Evolutionary conservation across 768 basidiomycete species (phyloP).

Genomic region (Serendipita vermifera): DNA sequence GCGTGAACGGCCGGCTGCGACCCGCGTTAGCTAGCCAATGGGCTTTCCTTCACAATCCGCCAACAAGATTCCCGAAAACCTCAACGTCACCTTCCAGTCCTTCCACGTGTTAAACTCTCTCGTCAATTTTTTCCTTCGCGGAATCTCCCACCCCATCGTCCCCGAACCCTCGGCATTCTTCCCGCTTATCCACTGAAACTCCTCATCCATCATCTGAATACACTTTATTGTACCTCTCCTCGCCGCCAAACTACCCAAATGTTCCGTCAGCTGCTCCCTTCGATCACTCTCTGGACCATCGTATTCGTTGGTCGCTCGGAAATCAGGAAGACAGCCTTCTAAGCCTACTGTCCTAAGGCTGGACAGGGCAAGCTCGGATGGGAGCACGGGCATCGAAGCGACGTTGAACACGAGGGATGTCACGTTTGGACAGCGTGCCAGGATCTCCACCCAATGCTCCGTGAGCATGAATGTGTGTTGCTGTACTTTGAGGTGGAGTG

Average conservation of each 20-base stretch:
- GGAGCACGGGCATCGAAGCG: not conserved
- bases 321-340: slow-evolving; percentile 2
- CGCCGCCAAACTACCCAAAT: not conserved
- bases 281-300: slow-evolving; percentile 3
- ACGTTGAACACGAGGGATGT: not conserved
- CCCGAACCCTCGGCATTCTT: not conserved
- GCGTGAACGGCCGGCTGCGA: no score
- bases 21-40: no score
- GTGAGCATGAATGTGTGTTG: not conserved
- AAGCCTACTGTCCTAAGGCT: not conserved
- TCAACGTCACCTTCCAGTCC: not conserved
- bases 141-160: not conserved
- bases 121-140: not conserved
- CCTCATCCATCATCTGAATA: slow-evolving; percentile 1
- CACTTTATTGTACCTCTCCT: not conserved
- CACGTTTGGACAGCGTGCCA: not conserved
- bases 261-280: slow-evolving; percentile 1
- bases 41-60: slow-evolving; percentile 2
- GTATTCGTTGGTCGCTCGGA: slow-evolving; percentile 1
- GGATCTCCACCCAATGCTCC: not conserved
- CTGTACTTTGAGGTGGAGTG: not conserved
- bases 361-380: not conserved
- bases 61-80: not conserved
- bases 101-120: slow-evolving; percentile 5
- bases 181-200: not conserved